Evolutionary conservation across 108 stramenopile species (phyloP), one percentile per base, ranked within the genome.

Genomic region (Fragilaria radians): DNA sequence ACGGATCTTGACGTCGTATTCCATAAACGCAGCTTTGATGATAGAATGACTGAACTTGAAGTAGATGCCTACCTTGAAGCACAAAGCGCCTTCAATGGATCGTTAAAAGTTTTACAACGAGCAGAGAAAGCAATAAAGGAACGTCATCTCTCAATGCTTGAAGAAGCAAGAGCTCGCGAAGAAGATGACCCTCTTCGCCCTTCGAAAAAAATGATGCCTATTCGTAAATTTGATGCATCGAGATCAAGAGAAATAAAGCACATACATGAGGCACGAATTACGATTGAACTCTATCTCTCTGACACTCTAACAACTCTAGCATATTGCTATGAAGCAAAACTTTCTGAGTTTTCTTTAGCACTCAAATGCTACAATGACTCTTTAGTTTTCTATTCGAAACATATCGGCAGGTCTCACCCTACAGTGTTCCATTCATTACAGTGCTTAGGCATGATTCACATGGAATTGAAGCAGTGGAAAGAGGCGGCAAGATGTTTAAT

Each of bases 261-360:
- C 50, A 66, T 78, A 5, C 65, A 68, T 22, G 73, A 71, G 24
- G 65, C 77, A 19, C 71, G 62, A 36, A 48, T 71, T 3, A 61
- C 77, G 5, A 69, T 71, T 23, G 73, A 78, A 24, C 69, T 78
- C 24, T 69, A 78, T 63, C 61, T 74, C 22, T 72, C 73, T 23
- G 77, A 78, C 34, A 67, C 73, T 21, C 48, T 74, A 5, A 78
- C 57, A 46, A 68, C 67, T 25, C 54, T 78, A 7, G 77, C 72
- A 7, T 78, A 70, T 54, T 74, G 73, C 46, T 68, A 74, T 32
- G 77, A 78, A 50, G 62, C 65, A 5, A 78, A 78, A 36, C 50
- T 55, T 23, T 25, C 18, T 18, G 73, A 78, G 33, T 71, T 57
- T 31, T 58, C 64, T 4, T 32, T 52, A 14, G 61, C 73, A 18